Base-by-base conservation (phyloP, 495 filamentous ascomycete species). In the Penicillium bovifimosum region DNA sequence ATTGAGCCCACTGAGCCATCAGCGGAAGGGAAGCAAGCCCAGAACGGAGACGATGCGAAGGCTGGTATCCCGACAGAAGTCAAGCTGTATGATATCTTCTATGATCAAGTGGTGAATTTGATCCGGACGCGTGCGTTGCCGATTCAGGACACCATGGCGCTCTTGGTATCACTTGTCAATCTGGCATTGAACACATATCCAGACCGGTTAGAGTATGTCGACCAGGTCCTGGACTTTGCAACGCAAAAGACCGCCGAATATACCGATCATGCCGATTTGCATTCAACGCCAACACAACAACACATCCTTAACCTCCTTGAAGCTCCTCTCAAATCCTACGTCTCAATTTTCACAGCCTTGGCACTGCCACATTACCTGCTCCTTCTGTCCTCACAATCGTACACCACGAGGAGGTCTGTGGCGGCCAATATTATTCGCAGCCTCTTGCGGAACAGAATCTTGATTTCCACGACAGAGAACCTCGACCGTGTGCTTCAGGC, bases 51-150 rank as follows among this genome's bases (percentile, higher is more conserved):
- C 17, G 59, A 65, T 43, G 43, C 65, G 58, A 81, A 81, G 24
- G 70, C 83, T 55, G 85, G 79, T 16, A 86, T 93, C 59, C 89
- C 92, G 2, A 80, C 86, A 40, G 84, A 91, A 66, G 81, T 96
- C 45, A 92, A 86, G 68, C 80, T 98, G 9, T 98, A 96, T 70
- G 91, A 96, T 70, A 91, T 97, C 39, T 98, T 98, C 73, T 95
- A 96, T 64, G 88, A 95, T 41, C 93, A 98, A 63, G 95, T 97
- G 46, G 85, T 91, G 55, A 90, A 90, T 61, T 77, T 98, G 39
- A 91, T 97, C 55, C 89, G 88, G 68, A 85, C 86, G 14, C 91
- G 96, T 61, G 84, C 88, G 56, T 76, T 98, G 50, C 86, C 90
- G 4, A 96, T 98, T 47, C 90, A 95, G 67, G 93, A 98, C 67